phyloP scores from a whole-genome alignment of 2,329 filamentous ascomycete species.

The Chaetomium olivaceum region DNA sequence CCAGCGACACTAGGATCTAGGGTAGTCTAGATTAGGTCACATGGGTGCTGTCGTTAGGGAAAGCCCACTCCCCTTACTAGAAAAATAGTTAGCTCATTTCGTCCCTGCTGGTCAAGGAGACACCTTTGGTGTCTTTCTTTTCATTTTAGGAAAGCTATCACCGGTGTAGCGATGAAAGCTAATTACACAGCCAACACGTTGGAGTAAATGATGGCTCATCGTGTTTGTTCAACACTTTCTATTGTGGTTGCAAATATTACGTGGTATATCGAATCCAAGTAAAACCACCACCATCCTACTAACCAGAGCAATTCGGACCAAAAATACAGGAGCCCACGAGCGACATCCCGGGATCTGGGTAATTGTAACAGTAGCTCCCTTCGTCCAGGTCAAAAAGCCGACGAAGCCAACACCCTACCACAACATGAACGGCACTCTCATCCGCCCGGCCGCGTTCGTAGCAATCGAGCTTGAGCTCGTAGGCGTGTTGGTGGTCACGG shows the following conservation, averaged over 20 bases:
- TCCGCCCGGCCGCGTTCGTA: conserved; percentile 7
- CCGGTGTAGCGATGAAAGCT: no score
- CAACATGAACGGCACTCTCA: conserved; percentile 11
- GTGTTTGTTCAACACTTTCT: neutral
- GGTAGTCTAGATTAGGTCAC: neutral
- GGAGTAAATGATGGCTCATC: neutral
- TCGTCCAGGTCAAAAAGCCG: neutral
- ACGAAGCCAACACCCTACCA: neutral
- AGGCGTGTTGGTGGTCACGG: neutral
- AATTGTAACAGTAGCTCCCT: no score
- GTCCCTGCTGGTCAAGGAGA: no score
- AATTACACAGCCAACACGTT: no score
- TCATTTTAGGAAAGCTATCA: neutral
- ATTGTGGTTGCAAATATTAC: neutral
- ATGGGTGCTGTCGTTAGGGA: no score
- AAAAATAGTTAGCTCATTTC: no score
- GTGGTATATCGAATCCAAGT: neutral
- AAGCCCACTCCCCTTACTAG: no score
- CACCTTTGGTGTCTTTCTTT: neutral
- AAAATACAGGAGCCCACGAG: neutral
- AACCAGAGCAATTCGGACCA: neutral
- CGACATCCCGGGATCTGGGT: no score
- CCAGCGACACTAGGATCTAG: neutral
- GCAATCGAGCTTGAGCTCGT: neutral
- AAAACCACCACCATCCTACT: neutral